A percentile compares a stretch with the other conserved stretches of the same genome.
Conservation (phyloP, 805 yeast genomes). For the Candida parachauliodes region DNA sequence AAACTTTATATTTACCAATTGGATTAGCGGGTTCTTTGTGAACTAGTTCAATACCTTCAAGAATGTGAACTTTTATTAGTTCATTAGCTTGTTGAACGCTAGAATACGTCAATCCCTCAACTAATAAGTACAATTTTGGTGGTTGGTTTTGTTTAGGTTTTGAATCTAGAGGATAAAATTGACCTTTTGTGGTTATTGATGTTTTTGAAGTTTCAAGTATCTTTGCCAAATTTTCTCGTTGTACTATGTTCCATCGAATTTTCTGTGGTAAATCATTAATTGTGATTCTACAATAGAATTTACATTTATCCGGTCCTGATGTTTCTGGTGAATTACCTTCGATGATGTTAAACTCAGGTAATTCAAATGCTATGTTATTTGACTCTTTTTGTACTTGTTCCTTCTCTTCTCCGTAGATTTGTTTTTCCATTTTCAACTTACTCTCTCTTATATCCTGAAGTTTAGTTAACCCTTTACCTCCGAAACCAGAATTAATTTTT, state of each 20-base stretch:
- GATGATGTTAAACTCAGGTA: slow-evolving; percentile 46
- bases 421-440: slow-evolving; percentile 47
- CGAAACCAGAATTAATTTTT: slow-evolving; percentile 74
- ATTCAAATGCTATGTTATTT: slow-evolving; percentile 8
- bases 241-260: slow-evolving; percentile 75
- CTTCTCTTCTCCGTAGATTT: slow-evolving; percentile 23
- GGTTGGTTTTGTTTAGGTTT: slow-evolving; percentile 45
- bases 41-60: slow-evolving; percentile 53
- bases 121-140: slow-evolving; percentile 69
- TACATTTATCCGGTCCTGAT: slow-evolving; percentile 51
- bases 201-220: slow-evolving; percentile 70
- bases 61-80: slow-evolving; percentile 50
- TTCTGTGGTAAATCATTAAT: slow-evolving; percentile 84
- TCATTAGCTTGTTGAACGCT: slow-evolving; percentile 59
- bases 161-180: slow-evolving; percentile 46
- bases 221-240: slow-evolving; percentile 57
- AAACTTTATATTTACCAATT: slow-evolving; percentile 50
- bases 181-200: slow-evolving; percentile 80
- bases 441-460: slow-evolving; percentile 60
- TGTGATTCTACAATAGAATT: slow-evolving; percentile 64
- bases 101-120: slow-evolving; percentile 68
- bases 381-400: slow-evolving; percentile 8
- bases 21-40: slow-evolving; percentile 41
- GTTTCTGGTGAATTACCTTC: slow-evolving; percentile 53
- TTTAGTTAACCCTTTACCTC: slow-evolving; percentile 87